phyloP scores from a whole-genome alignment of 768 basidiomycete genomes.

The Phaeotremella fagi region DNA sequence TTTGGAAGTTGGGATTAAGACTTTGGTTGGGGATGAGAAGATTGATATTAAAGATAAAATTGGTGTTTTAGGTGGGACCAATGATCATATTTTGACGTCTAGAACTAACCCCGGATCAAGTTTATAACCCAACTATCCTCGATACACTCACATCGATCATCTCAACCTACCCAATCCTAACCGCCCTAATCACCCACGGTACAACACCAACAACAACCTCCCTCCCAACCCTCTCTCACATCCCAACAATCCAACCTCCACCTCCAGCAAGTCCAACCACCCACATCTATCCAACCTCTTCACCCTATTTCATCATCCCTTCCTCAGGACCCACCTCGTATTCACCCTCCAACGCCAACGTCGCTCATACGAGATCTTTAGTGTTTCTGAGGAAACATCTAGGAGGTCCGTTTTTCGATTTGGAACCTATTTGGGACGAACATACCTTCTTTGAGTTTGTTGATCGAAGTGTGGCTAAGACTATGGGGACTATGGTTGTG shows the following conservation, averaged over 20 bases:
- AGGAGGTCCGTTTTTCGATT: constrained; percentile 55
- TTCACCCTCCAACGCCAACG: not conserved
- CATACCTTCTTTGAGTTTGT: constrained; percentile 59
- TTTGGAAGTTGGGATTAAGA: not conserved
- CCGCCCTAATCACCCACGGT: not conserved
- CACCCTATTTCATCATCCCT: not conserved
- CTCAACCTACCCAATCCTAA: not conserved
- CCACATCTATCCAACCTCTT: not conserved
- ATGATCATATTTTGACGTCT: too few relatives aligned
- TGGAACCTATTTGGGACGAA: constrained; percentile 62
- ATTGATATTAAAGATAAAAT: not conserved
- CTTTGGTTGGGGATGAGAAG: not conserved
- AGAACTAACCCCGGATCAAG: not conserved
- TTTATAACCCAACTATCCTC: not conserved
- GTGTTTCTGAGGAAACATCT: constrained; percentile 18
- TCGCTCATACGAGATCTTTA: not conserved
- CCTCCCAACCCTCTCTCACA: not conserved
- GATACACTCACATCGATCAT: not conserved
- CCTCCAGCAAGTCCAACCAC: not conserved
- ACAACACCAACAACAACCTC: not conserved
- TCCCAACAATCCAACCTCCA: not conserved
- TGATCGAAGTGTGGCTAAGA: constrained; percentile 49
- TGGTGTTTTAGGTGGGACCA: not conserved
- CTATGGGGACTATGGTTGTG: constrained; percentile 41
- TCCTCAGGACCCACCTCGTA: not conserved